Percentiles rank a stretch among this genome's conserved stretches.
These are phyloP conservation scores for Huntiella bhutanensis DNA, from an alignment of 2,329 filamentous ascomycete genomes.

Conservation along the genomic window DNA sequence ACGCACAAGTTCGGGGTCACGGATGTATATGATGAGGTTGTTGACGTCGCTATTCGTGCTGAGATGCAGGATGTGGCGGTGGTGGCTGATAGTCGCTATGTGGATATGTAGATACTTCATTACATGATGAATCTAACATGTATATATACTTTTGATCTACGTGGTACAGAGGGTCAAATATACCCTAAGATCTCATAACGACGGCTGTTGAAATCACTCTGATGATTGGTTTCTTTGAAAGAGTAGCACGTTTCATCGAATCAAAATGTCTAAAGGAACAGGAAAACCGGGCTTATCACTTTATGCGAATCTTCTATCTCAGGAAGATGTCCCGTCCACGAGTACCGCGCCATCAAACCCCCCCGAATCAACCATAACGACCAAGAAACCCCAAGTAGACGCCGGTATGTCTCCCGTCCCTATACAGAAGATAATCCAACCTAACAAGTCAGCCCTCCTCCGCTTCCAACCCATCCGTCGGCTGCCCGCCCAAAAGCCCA, in stretches of 20 bases:
- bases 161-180: no score
- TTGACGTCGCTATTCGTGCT: conserved; percentile 2
- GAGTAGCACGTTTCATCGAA: not conserved
- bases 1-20: conserved; percentile 1
- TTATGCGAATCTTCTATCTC: conserved; percentile 61
- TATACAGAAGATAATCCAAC: not conserved
- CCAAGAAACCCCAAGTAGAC: conserved; percentile 41
- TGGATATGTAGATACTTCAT: not conserved
- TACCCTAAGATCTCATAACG: no score
- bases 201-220: no score
- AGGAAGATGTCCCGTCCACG: conserved; percentile 26
- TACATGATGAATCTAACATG: no score
- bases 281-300: conserved; percentile 40
- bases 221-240: no score
- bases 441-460: conserved; percentile 32
- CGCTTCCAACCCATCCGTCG: conserved; percentile 77
- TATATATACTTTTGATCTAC: no score
- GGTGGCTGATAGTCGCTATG: conserved; percentile 4
- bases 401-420: conserved; percentile 16
- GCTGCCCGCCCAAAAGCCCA: conserved; percentile 40
- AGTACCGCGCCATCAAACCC: conserved; percentile 20
- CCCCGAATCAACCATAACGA: not conserved
- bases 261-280: not conserved
- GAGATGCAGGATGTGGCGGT: conserved; percentile 8
- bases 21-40: conserved; percentile 8